These are phyloP conservation scores for Serendipita indica DNA, from an alignment of 768 basidiomycete species.

Conservation along the genomic window DNA sequence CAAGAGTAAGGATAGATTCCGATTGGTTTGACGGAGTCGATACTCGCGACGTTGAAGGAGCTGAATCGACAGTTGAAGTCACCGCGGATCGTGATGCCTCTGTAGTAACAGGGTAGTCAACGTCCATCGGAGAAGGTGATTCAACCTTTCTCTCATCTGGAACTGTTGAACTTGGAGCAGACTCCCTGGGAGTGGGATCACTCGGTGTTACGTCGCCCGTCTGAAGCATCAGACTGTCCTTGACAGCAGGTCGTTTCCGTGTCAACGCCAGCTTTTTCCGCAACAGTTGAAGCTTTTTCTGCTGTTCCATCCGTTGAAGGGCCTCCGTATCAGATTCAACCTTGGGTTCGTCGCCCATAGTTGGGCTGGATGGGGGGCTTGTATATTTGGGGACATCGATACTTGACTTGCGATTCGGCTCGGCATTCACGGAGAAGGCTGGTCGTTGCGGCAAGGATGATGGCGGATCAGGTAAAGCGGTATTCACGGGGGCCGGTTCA, in stretches of 20 bases:
- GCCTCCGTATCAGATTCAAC: neutral
- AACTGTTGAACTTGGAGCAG: neutral
- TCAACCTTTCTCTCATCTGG: neutral
- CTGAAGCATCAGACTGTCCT: neutral
- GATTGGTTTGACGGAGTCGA: neutral
- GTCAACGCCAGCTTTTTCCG: neutral
- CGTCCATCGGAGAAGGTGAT: neutral
- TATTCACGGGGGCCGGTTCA: neutral
- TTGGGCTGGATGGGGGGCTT: neutral
- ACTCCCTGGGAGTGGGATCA: too few relatives aligned
- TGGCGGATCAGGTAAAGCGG: neutral
- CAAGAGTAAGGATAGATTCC: too few relatives aligned
- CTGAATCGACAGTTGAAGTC: neutral
- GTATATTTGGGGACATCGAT: neutral
- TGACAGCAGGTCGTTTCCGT: neutral
- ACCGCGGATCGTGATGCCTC: neutral
- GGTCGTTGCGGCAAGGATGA: neutral
- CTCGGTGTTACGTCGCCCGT: too few relatives aligned
- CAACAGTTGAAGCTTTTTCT: neutral
- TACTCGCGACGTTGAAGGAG: neutral
- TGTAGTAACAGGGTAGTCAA: neutral
- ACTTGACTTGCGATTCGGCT: neutral
- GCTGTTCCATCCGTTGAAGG: conserved; percentile 1
- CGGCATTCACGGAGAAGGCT: neutral
- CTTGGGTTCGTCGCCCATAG: neutral